A percentile compares a stretch with the other conserved stretches of the same genome.
phyloP scores from a whole-genome alignment of 169 alveolate genomes.

The Plasmodium fragile region DNA sequence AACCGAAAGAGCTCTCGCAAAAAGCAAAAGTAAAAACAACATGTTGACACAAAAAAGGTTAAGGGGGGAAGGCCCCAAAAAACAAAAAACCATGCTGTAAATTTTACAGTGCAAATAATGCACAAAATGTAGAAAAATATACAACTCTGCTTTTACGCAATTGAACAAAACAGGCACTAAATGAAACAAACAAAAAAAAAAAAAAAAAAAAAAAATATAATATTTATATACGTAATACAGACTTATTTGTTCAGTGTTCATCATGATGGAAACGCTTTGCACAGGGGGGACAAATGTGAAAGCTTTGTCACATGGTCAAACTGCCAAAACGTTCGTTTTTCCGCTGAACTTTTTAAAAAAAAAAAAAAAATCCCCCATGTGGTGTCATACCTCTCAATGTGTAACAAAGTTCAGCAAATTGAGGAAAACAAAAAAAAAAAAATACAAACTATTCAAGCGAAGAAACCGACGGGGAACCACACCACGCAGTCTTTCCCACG shows the following conservation, averaged over 20 bases:
- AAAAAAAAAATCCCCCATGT: neutral
- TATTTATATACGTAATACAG: neutral
- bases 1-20: neutral
- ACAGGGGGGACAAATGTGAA: constrained; percentile 1
- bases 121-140: neutral
- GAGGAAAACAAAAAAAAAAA: neutral
- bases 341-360: neutral
- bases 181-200: neutral
- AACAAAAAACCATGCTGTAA: neutral
- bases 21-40: neutral
- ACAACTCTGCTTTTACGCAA: neutral
- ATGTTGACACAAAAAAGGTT: neutral
- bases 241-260: neutral
- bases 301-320: neutral
- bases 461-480: neutral
- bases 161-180: neutral
- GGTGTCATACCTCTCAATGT: neutral
- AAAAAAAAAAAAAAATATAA: neutral
- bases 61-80: neutral
- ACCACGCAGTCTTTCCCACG: neutral
- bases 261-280: neutral
- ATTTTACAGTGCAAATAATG: neutral
- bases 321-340: neutral
- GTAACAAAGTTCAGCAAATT: neutral
- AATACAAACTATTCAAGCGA: neutral